A percentile compares a stretch with the other conserved stretches of the same genome.
Conservation (phyloP, 176 grass and related monocot genomes). For the Rhipidocladum racemiflorum region DNA sequence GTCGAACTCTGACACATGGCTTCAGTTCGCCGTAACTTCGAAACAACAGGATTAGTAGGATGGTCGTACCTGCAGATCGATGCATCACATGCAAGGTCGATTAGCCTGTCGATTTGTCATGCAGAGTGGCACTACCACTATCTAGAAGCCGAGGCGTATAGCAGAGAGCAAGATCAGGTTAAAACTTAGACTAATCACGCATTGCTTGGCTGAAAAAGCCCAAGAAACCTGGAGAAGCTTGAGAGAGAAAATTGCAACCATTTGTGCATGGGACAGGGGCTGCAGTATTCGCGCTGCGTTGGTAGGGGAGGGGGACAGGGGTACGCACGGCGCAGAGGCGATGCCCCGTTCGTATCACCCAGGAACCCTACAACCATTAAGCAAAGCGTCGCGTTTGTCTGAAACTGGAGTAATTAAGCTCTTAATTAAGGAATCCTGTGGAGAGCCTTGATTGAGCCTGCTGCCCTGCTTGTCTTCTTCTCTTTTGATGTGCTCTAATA, state of each 20-base stretch:
- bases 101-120: background rate
- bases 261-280: background rate
- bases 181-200: background rate
- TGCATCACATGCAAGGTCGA: background rate
- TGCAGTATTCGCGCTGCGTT: background rate
- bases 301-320: background rate
- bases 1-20: background rate
- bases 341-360: background rate
- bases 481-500: too few species aligned
- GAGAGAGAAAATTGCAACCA: background rate
- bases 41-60: background rate
- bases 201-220: background rate
- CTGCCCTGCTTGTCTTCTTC: too few species aligned
- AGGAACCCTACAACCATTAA: constrained; percentile 27
- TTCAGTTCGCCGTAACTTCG: background rate
- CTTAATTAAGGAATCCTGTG: background rate
- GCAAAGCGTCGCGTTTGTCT: background rate
- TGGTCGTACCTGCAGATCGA: background rate
- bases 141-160: background rate
- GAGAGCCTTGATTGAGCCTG: too few species aligned
- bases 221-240: constrained; percentile 27
- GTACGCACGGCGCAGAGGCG: background rate
- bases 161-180: background rate
- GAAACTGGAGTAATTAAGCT: background rate
- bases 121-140: background rate